Evolutionary conservation across 805 yeast genomes (phyloP), one percentile per base, ranked within the genome.

Genomic region (Wickerhamomyces rabaulensis): DNA sequence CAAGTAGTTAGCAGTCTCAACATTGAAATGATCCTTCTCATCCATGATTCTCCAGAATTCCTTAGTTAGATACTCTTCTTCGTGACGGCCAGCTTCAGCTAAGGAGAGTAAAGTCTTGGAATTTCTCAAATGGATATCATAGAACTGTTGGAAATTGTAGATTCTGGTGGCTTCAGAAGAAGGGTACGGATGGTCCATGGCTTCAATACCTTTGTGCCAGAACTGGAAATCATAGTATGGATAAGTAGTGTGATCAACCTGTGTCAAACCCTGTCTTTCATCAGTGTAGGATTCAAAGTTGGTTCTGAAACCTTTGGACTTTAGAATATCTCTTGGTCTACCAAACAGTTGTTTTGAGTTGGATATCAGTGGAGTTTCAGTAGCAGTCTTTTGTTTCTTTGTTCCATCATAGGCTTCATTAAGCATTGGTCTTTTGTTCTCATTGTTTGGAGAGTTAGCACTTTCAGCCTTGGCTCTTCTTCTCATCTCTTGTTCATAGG

Each of bases 91-190:
- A 25, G 44, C 26, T 19, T 27, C 25, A 15, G 44, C 41, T 7
- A 15, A 20, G 26, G 49, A 39, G 6, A 47, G 27, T 8, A 47
- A 19, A 4, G 19, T 15, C 66, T 66, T 50, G 26, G 63, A 74
- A 68, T 56, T 45, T 39, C 66, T 67, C 47, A 68, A 58, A 47
- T 81, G 79, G 49, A 78, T 79, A 42, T 79, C 84, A 61, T 74
- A 74, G 56, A 77, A 82, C 54, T 82, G 84, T 31, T 75, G 68
- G 49, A 84, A 62, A 26, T 75, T 76, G 63, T 78, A 80, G 7
- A 75, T 54, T 0, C 84, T 74, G 0, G 84, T 73, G 40, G 66
- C 64, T 47, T 71, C 74, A 1, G 65, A 51, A 44, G 68, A 70
- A 39, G 62, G 66, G 21, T 62, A 58, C 1, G 70, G 63, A 16